Base-by-base conservation (phyloP, 1,139 yeast species). In the Protomyces gravidus region DNA sequence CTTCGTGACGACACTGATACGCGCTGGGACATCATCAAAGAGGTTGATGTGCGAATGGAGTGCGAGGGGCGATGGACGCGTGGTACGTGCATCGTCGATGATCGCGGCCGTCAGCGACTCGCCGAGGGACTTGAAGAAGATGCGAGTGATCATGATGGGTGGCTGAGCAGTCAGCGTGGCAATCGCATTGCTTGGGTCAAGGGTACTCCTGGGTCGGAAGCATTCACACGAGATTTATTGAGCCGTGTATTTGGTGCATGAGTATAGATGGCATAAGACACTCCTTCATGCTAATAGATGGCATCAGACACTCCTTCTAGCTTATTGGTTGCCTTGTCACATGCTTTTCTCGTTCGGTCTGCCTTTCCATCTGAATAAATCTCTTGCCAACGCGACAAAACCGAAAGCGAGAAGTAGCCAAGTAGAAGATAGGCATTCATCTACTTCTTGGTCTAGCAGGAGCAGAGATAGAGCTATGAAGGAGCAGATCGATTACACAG, bases 1-100 rank as follows among this genome's bases (percentile, higher is more conserved):
- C 74, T 69, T 61, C 72, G 71, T 4, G 62, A 72, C 23, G 59
- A 64, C 2, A 25, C 15, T 23, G 55, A 62, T 27, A 50, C 50
- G n/a, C 64, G 61, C 45, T 72, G 76, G 76, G 57, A 11, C 7
- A 56, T 71, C n/a, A 63, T 63, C 3, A 53, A 61, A 13, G 62
- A 62, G 11, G 64, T 65, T 50, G 78, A 75, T 61, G 66, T 75
- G 13, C 70, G 78, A 36, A 73, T 75, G n/a, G 78, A 75, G 62
- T 65, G 73, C 5, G 60, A 42, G 9, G 78, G 78, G 11, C 68
- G 68, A 50, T 73, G 73, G 72, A 68, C 75, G 2, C 61, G 67
- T 46, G 78, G 78, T 1, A 63, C 65, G 63, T 72, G 76, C 5
- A 68, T 74, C 3, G 64, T 68, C 6, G 78, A 75, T 50, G 63